Percentiles rank a stretch among this genome's conserved stretches.
These are phyloP conservation scores for Cytauxzoon felis DNA, from an alignment of 169 alveolate genomes.

Conservation along the genomic window DNA sequence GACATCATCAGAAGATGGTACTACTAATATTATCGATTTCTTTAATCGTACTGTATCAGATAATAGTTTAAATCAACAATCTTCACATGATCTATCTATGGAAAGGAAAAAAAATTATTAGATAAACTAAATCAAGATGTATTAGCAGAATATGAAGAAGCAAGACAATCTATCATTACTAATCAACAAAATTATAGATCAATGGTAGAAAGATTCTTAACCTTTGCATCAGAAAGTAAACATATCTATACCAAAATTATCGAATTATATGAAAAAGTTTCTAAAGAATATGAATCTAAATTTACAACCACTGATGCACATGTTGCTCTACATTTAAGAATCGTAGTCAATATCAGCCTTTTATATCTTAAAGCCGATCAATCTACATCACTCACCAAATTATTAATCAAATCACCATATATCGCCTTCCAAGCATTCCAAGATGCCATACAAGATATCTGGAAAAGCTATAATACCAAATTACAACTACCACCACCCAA, in stretches of 20 bases:
- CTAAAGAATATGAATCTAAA: conserved; percentile 27
- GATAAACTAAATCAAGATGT: conserved; percentile 49
- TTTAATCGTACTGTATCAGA: background rate
- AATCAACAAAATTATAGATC: conserved; percentile 47
- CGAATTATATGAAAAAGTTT: conserved; percentile 43
- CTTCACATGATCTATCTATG: conserved; percentile 9
- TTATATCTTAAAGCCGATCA: conserved; percentile 65
- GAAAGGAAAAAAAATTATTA: conserved; percentile 17
- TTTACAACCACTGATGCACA: conserved; percentile 45
- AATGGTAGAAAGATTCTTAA: conserved; percentile 48
- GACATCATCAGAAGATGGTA: conserved; percentile 4
- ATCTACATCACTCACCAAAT: conserved; percentile 45
- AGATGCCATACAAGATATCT: conserved; percentile 78
- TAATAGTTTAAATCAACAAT: background rate
- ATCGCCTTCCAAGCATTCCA: conserved; percentile 77
- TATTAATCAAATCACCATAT: conserved; percentile 72
- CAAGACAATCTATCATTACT: conserved; percentile 12
- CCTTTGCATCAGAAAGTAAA: conserved; percentile 56
- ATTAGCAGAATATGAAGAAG: conserved; percentile 56
- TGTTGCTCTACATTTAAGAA: conserved; percentile 66
- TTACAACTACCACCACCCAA: conserved; percentile 69
- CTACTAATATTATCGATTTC: conserved; percentile 3
- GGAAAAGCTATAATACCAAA: conserved; percentile 70
- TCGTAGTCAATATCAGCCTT: conserved; percentile 65
- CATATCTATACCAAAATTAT: conserved; percentile 43